A percentile compares a stretch with the other conserved stretches of the same genome.
Evolutionary conservation across 345 rosid species (phyloP).

Genomic region (Crucihimalaya himalaica): DNA sequence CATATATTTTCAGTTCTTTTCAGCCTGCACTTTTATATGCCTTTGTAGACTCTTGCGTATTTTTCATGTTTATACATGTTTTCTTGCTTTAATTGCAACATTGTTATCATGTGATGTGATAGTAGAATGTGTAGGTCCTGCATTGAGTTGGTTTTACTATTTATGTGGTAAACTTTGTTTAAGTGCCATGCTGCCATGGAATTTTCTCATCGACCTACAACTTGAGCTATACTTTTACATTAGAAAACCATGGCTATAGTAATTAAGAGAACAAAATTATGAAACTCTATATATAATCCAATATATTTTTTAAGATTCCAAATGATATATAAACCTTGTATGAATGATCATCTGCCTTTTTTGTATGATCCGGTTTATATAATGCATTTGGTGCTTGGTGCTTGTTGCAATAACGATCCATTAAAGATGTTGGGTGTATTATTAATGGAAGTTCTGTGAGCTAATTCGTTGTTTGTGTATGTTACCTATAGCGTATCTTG

Average conservation of each 20-base stretch:
- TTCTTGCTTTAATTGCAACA: constrained; percentile 5
- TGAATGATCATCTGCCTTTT: not conserved
- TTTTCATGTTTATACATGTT: not conserved
- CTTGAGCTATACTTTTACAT: not conserved
- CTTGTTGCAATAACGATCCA: constrained; percentile 1
- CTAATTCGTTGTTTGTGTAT: not conserved
- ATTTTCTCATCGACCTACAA: not conserved
- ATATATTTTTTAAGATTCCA: not conserved
- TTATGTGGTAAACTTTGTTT: not conserved
- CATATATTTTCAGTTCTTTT: constrained; percentile 42
- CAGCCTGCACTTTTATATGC: constrained; percentile 9
- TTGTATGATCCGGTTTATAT: not conserved
- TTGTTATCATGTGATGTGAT: not conserved
- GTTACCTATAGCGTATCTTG: constrained; percentile 7
- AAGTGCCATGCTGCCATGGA: constrained; percentile 14
- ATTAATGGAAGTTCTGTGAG: constrained; percentile 1
- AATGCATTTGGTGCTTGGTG: constrained; percentile 10
- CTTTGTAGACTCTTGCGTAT: not conserved
- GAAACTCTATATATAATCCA: not conserved
- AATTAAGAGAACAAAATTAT: constrained; percentile 1
- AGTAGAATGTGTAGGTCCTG: constrained; percentile 10
- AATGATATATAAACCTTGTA: not conserved
- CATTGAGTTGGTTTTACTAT: not conserved
- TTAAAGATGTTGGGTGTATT: not conserved
- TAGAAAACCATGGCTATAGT: not conserved